Conservation (phyloP, 106 monocot genomes). For the Posidonia australis region DNA sequence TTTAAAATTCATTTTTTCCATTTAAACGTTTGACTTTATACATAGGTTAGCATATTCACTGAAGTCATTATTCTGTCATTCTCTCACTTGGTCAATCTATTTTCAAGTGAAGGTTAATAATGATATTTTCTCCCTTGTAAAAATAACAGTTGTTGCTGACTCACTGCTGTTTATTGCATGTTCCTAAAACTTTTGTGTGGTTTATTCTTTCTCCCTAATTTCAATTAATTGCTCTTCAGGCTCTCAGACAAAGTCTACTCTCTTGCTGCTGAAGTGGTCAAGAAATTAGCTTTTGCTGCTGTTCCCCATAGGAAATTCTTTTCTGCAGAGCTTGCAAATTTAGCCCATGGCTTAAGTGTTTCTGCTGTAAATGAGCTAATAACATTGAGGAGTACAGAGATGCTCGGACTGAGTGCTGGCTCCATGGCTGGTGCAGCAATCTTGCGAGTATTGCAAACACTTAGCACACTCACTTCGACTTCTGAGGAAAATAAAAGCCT, state of each 20-base stretch:
- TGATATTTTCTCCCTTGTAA: not conserved
- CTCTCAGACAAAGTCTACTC: conserved; percentile 65
- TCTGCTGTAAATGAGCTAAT: conserved; percentile 44
- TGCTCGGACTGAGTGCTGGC: conserved; percentile 33
- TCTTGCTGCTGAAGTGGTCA: conserved; percentile 50
- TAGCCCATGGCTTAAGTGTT: conserved; percentile 41
- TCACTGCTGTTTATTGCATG: too few relatives aligned
- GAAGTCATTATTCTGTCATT: not conserved
- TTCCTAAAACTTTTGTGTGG: too few relatives aligned
- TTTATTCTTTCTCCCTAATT: not conserved
- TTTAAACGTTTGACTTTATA: not conserved
- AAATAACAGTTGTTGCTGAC: too few relatives aligned
- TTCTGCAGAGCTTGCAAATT: conserved; percentile 40
- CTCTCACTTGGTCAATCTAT: not conserved
- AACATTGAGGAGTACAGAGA: conserved; percentile 36
- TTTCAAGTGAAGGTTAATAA: not conserved
- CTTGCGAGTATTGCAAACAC: conserved; percentile 51
- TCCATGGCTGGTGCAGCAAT: conserved; percentile 63
- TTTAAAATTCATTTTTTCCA: too few relatives aligned
- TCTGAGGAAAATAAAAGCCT: conserved; percentile 21
- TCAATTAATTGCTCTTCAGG: conserved; percentile 14
- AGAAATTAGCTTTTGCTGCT: conserved; percentile 56
- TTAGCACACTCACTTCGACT: conserved; percentile 28
- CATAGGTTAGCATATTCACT: not conserved
- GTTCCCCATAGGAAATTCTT: conserved; percentile 45